Evolutionary conservation across 2,329 filamentous ascomycete genomes (phyloP), one percentile per base, ranked within the genome.

Genomic region (Ophiobolus disseminans): DNA sequence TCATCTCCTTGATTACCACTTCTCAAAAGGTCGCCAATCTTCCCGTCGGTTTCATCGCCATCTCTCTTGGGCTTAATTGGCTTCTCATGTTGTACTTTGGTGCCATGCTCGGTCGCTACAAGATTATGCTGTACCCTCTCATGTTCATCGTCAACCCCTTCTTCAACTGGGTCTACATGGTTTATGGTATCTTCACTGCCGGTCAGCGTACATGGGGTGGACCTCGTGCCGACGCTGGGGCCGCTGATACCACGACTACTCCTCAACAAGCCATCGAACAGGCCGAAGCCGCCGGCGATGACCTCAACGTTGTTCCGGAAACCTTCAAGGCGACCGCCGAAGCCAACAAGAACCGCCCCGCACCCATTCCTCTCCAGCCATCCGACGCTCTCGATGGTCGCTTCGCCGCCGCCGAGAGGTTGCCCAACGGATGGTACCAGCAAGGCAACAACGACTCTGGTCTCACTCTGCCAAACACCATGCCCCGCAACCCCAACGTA

Each of bases 151-250:
- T 97, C 55, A 97, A 97, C 68, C 93, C 94, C 0, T 95, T 97
- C 69, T 92, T 97, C 81, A 97, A 97, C 75, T 97, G 93, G 93
- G 84, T 91, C 49, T 97, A 97, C 77, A 96, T 97, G 89, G 88
- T 96, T 2, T 96, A 97, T 72, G 92, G 91, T 35, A 95, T 96
- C 61, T 94, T 96, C 73, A 97, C 93, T 0, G 91, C 92, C 22
- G 91, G 92, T 16, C 91, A 96, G 71, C 83, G 93, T 57, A 97
- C 93, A 1, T 99, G 94, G 93, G 93, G 93, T 58, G 93, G 93
- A 0, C 94, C 93, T 9, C 84, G 93, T 64, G 91, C 91, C 1
- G 93, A 97, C 73, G 92, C 92, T 1, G 90, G 89, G 22, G 81
- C 86, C 31, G 92, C 92, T 3, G 88, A 95, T 69, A 78, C 81